Conservation (phyloP, 495 filamentous ascomycete genomes). For the Poronia punctata region DNA sequence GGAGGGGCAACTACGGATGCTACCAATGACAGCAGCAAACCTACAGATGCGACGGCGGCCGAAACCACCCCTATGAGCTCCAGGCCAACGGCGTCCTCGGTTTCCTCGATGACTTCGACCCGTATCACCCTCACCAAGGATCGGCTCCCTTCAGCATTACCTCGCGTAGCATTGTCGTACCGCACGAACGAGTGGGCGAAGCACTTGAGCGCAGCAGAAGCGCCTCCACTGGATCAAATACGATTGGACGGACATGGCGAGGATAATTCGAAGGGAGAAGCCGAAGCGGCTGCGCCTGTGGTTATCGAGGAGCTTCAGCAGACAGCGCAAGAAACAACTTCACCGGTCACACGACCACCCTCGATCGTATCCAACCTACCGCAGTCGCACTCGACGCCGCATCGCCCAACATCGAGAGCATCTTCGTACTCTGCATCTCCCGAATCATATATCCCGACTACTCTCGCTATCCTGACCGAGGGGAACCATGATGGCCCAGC, state of each 20-base stretch:
- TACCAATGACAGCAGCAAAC: conserved; percentile 9
- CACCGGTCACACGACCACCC: conserved; percentile 29
- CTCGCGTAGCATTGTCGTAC: conserved; percentile 71
- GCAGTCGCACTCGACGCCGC: conserved; percentile 26
- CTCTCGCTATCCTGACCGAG: conserved; percentile 7
- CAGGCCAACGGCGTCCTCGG: conserved; percentile 22
- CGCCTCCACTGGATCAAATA: conserved; percentile 61
- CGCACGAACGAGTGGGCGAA: conserved; percentile 97
- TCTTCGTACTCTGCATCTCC: conserved; percentile 35
- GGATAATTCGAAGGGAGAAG: conserved; percentile 10
- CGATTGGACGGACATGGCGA: conserved; percentile 32
- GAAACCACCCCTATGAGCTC: conserved; percentile 17
- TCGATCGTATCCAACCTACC: conserved; percentile 25
- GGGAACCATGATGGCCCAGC: conserved; percentile 11
- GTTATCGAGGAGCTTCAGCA: conserved; percentile 61
- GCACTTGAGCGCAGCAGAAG: conserved; percentile 71
- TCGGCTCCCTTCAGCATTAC: conserved; percentile 49
- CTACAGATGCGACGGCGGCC: conserved; percentile 3
- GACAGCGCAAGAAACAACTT: conserved; percentile 50
- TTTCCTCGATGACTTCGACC: conserved; percentile 34
- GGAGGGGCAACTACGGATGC: conserved; percentile 12
- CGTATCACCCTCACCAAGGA: conserved; percentile 39
- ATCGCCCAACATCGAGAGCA: conserved; percentile 35
- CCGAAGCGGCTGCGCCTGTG: conserved; percentile 54
- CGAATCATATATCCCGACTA: conserved; percentile 29